phyloP scores from a whole-genome alignment of 2,329 filamentous ascomycete species.

The Seiridium cupressi region DNA sequence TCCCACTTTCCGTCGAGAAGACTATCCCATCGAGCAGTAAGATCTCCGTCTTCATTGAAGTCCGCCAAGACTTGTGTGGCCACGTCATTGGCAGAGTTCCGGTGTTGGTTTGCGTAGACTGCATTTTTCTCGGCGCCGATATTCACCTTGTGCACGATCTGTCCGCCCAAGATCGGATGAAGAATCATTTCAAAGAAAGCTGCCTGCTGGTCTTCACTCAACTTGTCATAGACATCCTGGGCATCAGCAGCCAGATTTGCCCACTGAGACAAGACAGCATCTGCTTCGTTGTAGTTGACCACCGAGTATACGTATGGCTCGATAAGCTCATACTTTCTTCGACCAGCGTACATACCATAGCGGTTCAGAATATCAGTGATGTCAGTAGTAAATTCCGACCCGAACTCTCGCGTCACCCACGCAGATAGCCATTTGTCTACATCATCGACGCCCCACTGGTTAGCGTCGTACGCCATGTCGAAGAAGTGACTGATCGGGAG shows the following conservation, averaged over 20 bases:
- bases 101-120: constrained; percentile 47
- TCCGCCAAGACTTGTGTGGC: constrained; percentile 48
- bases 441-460: constrained; percentile 53
- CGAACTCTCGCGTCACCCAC: constrained; percentile 60
- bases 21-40: constrained; percentile 56
- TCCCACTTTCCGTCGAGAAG: constrained; percentile 62
- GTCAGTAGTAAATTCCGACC: constrained; percentile 39
- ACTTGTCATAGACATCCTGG: constrained; percentile 51
- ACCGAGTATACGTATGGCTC: constrained; percentile 55
- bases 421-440: constrained; percentile 53
- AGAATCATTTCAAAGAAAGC: constrained; percentile 63
- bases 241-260: constrained; percentile 48
- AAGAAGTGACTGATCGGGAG: constrained; percentile 67
- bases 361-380: constrained; percentile 52
- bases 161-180: constrained; percentile 56
- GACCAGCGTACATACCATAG: constrained; percentile 54
- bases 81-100: constrained; percentile 50
- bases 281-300: constrained; percentile 61
- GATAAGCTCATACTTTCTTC: constrained; percentile 60
- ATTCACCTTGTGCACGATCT: constrained; percentile 52
- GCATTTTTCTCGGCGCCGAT: constrained; percentile 48
- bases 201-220: constrained; percentile 48
- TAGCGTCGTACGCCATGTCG: constrained; percentile 65
- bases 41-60: constrained; percentile 55
- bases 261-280: constrained; percentile 54